Evolutionary conservation across 257 asterid species (phyloP).

Genomic region (Gentiana straminea): DNA sequence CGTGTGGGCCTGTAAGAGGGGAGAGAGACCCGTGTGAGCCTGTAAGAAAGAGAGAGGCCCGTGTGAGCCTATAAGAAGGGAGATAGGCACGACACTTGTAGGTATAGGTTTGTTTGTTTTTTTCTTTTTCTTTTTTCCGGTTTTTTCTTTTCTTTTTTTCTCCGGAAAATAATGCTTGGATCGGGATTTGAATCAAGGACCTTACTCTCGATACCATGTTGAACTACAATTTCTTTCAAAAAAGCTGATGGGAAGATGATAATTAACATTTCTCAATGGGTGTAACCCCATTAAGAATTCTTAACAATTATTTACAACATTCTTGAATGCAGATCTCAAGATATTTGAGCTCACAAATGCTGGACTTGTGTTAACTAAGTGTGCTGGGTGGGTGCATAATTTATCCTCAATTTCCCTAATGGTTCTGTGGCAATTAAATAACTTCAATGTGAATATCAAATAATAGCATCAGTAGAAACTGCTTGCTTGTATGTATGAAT

Average conservation of each 20-base stretch:
- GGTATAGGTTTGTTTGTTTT: no score
- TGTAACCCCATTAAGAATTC: background rate
- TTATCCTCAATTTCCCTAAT: background rate
- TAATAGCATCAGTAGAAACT: conserved; percentile 1
- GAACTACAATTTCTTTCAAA: no score
- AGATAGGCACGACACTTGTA: no score
- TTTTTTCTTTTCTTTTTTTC: background rate
- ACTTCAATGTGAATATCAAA: conserved; percentile 3
- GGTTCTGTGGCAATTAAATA: background rate
- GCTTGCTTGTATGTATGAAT: background rate
- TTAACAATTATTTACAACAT: background rate
- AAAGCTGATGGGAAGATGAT: background rate
- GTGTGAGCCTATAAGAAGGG: no score
- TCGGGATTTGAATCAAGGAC: background rate
- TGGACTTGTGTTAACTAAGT: background rate
- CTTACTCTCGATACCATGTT: background rate
- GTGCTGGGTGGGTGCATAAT: background rate
- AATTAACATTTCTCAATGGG: background rate
- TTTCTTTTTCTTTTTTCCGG: background rate
- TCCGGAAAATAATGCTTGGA: background rate
- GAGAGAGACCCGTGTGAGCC: background rate
- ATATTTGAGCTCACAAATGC: conserved; percentile 4
- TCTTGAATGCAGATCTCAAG: conserved; percentile 15
- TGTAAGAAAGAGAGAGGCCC: background rate
- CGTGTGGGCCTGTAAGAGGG: background rate